A percentile compares a stretch with the other conserved stretches of the same genome.
Evolutionary conservation across 352 stramenopile species (phyloP).

Genomic region (Phytophthora cajani): DNA sequence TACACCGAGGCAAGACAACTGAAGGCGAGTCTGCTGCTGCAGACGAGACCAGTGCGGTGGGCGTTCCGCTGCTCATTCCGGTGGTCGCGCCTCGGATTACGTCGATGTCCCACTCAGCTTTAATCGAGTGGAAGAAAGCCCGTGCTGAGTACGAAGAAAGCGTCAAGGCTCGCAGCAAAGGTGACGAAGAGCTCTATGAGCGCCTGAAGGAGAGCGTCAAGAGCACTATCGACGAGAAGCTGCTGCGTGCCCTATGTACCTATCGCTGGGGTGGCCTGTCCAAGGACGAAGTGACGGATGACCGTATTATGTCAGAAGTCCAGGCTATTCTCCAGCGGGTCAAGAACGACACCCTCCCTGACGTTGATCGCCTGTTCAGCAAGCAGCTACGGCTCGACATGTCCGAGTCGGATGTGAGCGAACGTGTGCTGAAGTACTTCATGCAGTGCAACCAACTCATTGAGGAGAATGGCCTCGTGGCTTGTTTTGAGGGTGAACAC

Average conservation of each 20-base stretch:
- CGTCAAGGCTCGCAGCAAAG: constrained; percentile 11
- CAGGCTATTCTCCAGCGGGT: not conserved
- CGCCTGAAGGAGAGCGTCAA: not conserved
- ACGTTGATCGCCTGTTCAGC: not conserved
- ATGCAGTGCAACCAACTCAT: constrained; percentile 1
- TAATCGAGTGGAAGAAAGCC: constrained; percentile 12
- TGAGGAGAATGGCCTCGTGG: not conserved
- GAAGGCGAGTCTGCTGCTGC: not conserved
- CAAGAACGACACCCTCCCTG: not conserved
- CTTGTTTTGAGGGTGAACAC: constrained; percentile 4
- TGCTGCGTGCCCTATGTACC: not conserved
- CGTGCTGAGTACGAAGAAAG: constrained; percentile 19
- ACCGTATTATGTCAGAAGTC: not conserved
- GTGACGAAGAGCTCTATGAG: not conserved
- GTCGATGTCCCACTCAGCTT: constrained; percentile 5
- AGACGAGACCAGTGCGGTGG: constrained; percentile 1
- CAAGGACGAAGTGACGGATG: not conserved
- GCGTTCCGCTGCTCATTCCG: constrained; percentile 16
- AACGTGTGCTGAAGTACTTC: not conserved
- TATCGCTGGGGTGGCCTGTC: not conserved
- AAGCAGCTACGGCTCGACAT: not conserved
- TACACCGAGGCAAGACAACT: not conserved
- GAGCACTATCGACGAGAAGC: not conserved
- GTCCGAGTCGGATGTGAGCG: not conserved
- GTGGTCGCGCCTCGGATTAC: constrained; percentile 14